Evolutionary conservation across 352 stramenopile genomes (phyloP), one percentile per base, ranked within the genome.

Genomic region (Globisporangium paddicum): DNA sequence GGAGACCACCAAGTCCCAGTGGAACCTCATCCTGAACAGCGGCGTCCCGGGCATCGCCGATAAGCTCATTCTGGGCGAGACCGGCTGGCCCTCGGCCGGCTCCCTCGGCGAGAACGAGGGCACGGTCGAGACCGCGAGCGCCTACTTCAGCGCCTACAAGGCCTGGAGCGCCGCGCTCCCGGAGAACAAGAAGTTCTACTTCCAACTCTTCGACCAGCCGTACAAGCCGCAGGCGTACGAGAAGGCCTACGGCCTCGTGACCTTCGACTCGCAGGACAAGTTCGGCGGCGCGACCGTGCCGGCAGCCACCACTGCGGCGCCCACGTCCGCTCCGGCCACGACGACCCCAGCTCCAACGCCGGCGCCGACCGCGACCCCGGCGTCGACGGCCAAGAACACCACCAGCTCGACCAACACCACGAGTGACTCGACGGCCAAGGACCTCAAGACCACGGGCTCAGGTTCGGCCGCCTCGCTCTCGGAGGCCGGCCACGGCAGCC

Each of bases 171-270:
- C 51, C 18, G 58, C 61, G 28, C 60, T 84, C 7, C 61, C 73
- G 32, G 74, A 80, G 58, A 58, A 52, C 63, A 64, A 72, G 45
- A 84, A 86, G 54, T 89, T 77, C 63, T 90, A 86, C 73, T 90
- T 92, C 69, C 80, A 90, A 67, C 79, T 89, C 60, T 92, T 86
- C 54, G 78, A 92, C 68, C 74, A 71, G 23, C 74, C 76, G 7
- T 67, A 71, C 65, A 76, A 78, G 52, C 47, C 62, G 0, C 51
- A 68, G 28, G 46, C 37, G 0, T 87, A 75, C 58, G 82, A 92
- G 60, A 48, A 75, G 58, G 67, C 58, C 46, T 92, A 74, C 62
- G 82, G 77, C 13, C 59, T 92, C 35, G 57, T 87, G 38, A 71
- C 55, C 2, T 58, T 66, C 35, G 61, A 82, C 66, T 70, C 58